phyloP scores from a whole-genome alignment of 2,329 filamentous ascomycete species.

The Sporothrix phasma region DNA sequence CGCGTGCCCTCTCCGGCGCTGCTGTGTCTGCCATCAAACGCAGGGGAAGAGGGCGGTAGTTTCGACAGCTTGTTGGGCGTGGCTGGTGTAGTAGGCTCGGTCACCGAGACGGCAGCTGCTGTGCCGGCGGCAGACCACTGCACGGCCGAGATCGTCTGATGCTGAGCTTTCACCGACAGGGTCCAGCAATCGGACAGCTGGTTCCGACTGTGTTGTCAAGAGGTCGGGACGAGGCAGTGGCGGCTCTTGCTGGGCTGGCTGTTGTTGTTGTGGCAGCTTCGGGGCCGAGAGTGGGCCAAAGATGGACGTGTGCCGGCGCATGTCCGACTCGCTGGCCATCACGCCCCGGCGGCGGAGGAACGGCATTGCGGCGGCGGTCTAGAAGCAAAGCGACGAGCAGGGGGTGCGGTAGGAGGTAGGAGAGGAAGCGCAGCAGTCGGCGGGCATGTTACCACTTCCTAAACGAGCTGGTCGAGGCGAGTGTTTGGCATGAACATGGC shows the following conservation, averaged over 20 bases:
- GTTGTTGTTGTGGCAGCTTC: constrained; percentile 9
- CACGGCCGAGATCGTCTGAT: constrained; percentile 17
- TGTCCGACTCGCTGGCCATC: constrained; percentile 49
- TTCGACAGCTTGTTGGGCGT: not conserved
- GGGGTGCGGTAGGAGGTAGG: not conserved
- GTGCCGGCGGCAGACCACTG: constrained; percentile 19
- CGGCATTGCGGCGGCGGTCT: constrained; percentile 36
- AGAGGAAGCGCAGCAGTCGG: not conserved
- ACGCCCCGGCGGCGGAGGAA: constrained; percentile 53
- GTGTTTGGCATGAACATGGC: constrained; percentile 12
- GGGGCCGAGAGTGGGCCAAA: constrained; percentile 24
- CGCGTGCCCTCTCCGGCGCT: constrained; percentile 19
- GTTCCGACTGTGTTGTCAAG: not conserved
- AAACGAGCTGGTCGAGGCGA: constrained; percentile 8
- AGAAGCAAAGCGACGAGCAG: not conserved
- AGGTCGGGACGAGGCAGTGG: constrained; percentile 8
- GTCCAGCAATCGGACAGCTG: not conserved
- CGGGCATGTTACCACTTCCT: constrained; percentile 7
- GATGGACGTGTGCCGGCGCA: constrained; percentile 39
- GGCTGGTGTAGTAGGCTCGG: constrained; percentile 9
- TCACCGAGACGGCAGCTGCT: constrained; percentile 20
- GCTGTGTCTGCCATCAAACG: constrained; percentile 22
- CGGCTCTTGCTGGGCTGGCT: not conserved
- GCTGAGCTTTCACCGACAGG: not conserved
- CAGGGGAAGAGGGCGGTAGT: constrained; percentile 25